Conservation (phyloP, 495 filamentous ascomycete species). For the Ramalina intermedia region DNA sequence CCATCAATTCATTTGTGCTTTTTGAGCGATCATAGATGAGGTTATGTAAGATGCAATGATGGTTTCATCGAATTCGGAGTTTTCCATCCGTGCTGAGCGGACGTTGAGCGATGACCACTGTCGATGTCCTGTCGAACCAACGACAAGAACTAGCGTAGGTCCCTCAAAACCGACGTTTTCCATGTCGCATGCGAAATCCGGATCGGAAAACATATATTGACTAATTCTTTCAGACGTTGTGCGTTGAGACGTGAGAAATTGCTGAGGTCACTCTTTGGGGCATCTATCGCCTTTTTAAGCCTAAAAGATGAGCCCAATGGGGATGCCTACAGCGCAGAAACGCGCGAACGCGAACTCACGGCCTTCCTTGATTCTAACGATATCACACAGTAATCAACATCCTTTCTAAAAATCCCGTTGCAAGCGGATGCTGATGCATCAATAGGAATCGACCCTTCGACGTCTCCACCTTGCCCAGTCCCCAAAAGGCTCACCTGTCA, state of each 20-base stretch:
- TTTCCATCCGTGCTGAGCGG: not conserved
- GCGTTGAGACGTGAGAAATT: slow-evolving; percentile 69
- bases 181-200: slow-evolving; percentile 6
- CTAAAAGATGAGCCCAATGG: slow-evolving; percentile 25
- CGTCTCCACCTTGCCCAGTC: slow-evolving; percentile 50
- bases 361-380: slow-evolving; percentile 61
- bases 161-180: slow-evolving; percentile 1
- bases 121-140: not conserved
- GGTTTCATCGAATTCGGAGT: not conserved
- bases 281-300: slow-evolving; percentile 31
- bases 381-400: slow-evolving; percentile 52
- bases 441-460: slow-evolving; percentile 40
- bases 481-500: slow-evolving; percentile 9
- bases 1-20: not conserved
- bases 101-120: slow-evolving; percentile 3
- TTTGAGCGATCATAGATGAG: not conserved
- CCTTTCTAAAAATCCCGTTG: slow-evolving; percentile 14
- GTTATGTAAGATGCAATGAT: not conserved
- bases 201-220: not conserved
- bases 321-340: slow-evolving; percentile 36
- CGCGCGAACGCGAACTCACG: slow-evolving; percentile 6
- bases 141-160: slow-evolving; percentile 5
- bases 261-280: slow-evolving; percentile 61
- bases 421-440: slow-evolving; percentile 35
- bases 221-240: slow-evolving; percentile 43